A percentile compares a stretch with the other conserved stretches of the same genome.
These are phyloP conservation scores for Aphanomyces stellatus DNA, from an alignment of 352 stramenopile genomes.

Conservation along the genomic window DNA sequence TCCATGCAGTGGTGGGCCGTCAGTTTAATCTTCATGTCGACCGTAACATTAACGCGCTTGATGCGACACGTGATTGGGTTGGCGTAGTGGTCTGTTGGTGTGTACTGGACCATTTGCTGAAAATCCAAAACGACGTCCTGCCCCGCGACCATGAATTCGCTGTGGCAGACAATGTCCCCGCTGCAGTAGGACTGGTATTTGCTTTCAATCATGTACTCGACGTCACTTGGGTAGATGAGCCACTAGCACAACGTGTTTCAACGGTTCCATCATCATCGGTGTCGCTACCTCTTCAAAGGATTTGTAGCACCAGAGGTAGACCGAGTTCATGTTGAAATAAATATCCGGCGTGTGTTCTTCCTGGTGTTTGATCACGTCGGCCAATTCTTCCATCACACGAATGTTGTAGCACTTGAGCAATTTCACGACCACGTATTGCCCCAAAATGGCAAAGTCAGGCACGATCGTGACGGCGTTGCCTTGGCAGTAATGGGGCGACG, in stretches of 20 bases:
- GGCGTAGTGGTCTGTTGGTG: background rate
- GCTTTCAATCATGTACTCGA: constrained; percentile 19
- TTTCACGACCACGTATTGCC: constrained; percentile 15
- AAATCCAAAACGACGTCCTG: constrained; percentile 14
- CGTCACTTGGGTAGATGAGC: background rate
- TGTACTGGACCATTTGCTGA: constrained; percentile 13
- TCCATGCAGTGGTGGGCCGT: constrained; percentile 15
- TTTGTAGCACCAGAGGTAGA: constrained; percentile 20
- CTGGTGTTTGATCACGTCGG: constrained; percentile 14
- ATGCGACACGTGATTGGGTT: constrained; percentile 2
- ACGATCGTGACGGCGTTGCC: constrained; percentile 15
- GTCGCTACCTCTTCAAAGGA: constrained; percentile 18
- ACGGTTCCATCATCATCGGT: no score
- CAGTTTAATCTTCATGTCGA: constrained; percentile 17
- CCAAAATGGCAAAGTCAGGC: constrained; percentile 17
- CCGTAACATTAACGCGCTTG: constrained; percentile 4
- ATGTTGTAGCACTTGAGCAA: constrained; percentile 18
- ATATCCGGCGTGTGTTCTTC: constrained; percentile 2
- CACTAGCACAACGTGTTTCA: constrained; percentile 16
- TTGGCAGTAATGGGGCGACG: constrained; percentile 17
- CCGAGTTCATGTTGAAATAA: background rate
- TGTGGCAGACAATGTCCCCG: constrained; percentile 1
- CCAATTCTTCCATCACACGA: constrained; percentile 17
- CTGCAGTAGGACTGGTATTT: constrained; percentile 17
- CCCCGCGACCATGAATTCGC: background rate